Percentiles rank a stretch among this genome's conserved stretches.
phyloP scores from a whole-genome alignment of 306 rosid species.

The Benincasa hispida region DNA sequence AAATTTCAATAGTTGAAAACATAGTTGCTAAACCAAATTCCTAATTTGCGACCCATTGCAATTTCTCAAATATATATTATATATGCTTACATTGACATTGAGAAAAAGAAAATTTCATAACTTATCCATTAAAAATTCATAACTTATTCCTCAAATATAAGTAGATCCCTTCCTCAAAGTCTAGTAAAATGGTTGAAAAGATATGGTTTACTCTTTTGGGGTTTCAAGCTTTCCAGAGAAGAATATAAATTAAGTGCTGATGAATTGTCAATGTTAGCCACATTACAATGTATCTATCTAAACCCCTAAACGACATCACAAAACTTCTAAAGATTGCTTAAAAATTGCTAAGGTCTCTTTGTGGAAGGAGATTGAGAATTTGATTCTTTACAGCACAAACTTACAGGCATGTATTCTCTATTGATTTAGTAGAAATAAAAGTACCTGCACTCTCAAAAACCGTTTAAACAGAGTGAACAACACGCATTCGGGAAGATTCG shows the following conservation, averaged over 20 bases:
- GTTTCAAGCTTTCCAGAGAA: too few species aligned
- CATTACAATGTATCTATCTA: neutral
- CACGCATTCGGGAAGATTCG: neutral
- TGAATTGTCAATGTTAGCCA: neutral
- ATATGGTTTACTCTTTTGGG: too few species aligned
- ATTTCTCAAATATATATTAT: too few species aligned
- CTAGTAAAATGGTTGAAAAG: too few species aligned
- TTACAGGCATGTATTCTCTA: slow-evolving; percentile 3
- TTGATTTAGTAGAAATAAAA: neutral
- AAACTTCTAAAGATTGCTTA: neutral
- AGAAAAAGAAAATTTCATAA: too few species aligned
- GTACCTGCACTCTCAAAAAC: neutral
- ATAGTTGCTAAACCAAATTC: too few species aligned
- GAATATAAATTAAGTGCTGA: neutral
- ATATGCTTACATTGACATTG: too few species aligned
- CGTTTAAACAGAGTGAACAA: neutral
- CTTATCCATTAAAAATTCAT: too few species aligned
- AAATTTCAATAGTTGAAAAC: too few species aligned
- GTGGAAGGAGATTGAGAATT: neutral
- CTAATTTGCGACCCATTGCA: too few species aligned
- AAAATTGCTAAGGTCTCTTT: neutral
- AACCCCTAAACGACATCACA: neutral
- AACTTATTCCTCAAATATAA: too few species aligned
- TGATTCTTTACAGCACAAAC: slow-evolving; percentile 4
- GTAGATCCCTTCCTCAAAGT: too few species aligned